phyloP scores from a whole-genome alignment of 257 asterid genomes.

The Knoxia roxburghii region DNA sequence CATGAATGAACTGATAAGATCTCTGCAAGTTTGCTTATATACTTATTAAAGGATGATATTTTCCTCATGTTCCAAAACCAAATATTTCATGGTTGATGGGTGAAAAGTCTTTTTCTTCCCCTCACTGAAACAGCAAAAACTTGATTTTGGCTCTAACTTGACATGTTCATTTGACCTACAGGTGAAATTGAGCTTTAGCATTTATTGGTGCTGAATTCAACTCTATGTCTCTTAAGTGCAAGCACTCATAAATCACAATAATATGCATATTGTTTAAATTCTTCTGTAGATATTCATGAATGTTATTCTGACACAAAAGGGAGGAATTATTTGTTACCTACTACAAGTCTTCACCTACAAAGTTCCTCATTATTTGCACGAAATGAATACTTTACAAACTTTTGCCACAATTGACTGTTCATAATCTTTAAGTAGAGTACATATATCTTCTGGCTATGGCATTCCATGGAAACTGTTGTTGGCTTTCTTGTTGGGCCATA shows the following conservation, averaged over 20 bases:
- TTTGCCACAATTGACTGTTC: not conserved
- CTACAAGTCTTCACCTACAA: not conserved
- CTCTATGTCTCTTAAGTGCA: not conserved
- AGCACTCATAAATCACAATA: not conserved
- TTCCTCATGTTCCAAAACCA: not conserved
- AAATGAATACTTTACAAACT: not conserved
- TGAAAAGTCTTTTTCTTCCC: not conserved
- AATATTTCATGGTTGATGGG: not conserved
- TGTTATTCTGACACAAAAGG: not conserved
- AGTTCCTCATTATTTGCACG: not conserved
- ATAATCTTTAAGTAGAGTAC: not conserved
- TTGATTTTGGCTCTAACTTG: not conserved
- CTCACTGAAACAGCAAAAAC: not conserved
- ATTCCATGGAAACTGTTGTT: not conserved
- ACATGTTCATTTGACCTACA: not conserved
- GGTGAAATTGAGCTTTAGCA: not conserved
- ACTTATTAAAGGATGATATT: not conserved
- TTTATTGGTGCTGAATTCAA: not conserved
- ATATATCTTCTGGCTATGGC: not conserved
- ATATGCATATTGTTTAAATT: not conserved
- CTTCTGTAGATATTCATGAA: too few species aligned
- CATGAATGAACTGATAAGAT: not conserved
- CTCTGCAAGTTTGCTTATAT: not conserved
- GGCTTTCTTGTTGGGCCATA: not conserved
- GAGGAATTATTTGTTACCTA: not conserved